A percentile compares a stretch with the other conserved stretches of the same genome.
Conservation (phyloP, 2,329 filamentous ascomycete species). For the Rhexocercosporidium sp. region DNA sequence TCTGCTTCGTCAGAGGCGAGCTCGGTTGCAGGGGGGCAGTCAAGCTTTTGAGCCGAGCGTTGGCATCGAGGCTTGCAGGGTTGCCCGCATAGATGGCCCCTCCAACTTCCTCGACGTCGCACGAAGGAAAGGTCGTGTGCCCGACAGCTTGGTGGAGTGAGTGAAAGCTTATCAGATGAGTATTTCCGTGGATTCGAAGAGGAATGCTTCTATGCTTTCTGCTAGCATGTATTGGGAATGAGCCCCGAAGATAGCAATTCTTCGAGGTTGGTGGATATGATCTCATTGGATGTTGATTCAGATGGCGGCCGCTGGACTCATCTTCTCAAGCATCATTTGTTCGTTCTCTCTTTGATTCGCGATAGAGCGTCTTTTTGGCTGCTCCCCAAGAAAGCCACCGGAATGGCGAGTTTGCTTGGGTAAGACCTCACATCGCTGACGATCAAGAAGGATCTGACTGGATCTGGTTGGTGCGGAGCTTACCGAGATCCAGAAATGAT, state of each 20-base stretch:
- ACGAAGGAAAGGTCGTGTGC: not conserved
- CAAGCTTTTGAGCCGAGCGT: conserved; percentile 2
- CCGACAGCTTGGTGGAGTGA: not conserved
- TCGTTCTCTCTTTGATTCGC: not conserved
- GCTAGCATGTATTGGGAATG: not conserved
- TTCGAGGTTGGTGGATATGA: not conserved
- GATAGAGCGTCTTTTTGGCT: too few species aligned
- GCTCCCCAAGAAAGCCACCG: too few species aligned
- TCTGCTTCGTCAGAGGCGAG: too few species aligned
- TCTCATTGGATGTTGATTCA: not conserved
- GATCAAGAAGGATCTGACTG: too few species aligned
- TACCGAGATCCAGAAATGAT: not conserved
- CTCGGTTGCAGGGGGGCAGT: not conserved
- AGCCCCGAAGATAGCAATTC: not conserved
- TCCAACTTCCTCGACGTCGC: not conserved
- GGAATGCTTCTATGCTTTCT: too few species aligned
- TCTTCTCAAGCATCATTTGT: not conserved
- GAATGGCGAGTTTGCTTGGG: too few species aligned
- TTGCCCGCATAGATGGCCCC: not conserved
- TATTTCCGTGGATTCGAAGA: not conserved
- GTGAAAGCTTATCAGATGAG: not conserved
- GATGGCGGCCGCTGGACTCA: too few species aligned
- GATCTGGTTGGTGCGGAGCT: not conserved
- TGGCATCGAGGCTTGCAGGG: not conserved
- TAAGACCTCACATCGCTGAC: too few species aligned